Evolutionary conservation across 768 basidiomycete genomes (phyloP), one percentile per base, ranked within the genome.

Genomic region (Russula virescens): DNA sequence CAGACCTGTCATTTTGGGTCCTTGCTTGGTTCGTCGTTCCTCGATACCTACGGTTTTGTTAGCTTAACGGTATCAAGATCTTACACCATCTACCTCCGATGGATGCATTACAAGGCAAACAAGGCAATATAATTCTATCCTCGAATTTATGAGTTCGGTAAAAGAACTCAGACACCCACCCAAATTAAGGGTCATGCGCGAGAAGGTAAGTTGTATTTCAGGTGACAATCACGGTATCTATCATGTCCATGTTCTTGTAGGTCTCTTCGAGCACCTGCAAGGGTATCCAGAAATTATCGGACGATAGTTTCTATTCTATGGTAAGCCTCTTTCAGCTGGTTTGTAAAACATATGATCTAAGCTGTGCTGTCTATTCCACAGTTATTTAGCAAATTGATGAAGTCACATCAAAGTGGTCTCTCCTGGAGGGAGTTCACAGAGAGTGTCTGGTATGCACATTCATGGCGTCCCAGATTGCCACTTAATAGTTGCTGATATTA

Each of bases 1-100:
- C 8, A 62, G 61, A 50, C 38, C 11, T 56, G 61, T 5, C 47
- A 62, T 26, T 56, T 40, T 5, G 61, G 48, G 2, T 50, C 54
- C 4, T 38, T 62, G 13, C 48, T 62, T 16, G 48, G 61, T 62
- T 3, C 28, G 61, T 49, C 35, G 10, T 5, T 45, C n/a, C 19
- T 26, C 34, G 5, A 47, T 13, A 0, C 11, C 3, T 14, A 3
- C n/a, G 23, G 9, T 2, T 40, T 19, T n/a, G 3, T 42, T 51
- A 47, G 25, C 61, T 43, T n/a, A 56, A 5, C 31, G n/a, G 18
- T 8, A 50, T 3, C 34, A 3, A 62, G 61, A 45, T 56, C 54
- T 62, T 38, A n/a, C n/a, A n/a, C n/a, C n/a, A n/a, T n/a, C n/a
- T n/a, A n/a, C n/a, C n/a, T n/a, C n/a, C n/a, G n/a, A n/a, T n/a